Percentiles rank a stretch among this genome's conserved stretches.
These are phyloP conservation scores for Trichoderma orchidacearum DNA, from an alignment of 495 filamentous ascomycete genomes.

Conservation along the genomic window DNA sequence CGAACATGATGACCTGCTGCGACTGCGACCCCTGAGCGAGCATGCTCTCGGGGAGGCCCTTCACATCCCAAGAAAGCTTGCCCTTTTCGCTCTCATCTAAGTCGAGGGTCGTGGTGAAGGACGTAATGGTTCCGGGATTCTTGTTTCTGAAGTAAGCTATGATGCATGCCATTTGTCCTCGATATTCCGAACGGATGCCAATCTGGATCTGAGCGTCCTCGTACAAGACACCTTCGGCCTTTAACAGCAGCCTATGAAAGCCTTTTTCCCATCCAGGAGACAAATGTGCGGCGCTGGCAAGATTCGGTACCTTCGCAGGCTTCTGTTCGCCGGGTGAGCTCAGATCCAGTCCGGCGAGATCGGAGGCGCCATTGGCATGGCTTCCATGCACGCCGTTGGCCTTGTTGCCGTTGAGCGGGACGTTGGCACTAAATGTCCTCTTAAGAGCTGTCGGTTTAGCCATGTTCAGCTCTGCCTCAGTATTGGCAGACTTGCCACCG, in stretches of 20 bases:
- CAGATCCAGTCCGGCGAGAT: constrained; percentile 75
- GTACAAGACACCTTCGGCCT: constrained; percentile 76
- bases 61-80: constrained; percentile 66
- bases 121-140: constrained; percentile 64
- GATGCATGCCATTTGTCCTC: constrained; percentile 82
- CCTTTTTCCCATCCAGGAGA: constrained; percentile 90
- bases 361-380: constrained; percentile 26
- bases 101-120: constrained; percentile 88
- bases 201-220: constrained; percentile 92
- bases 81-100: constrained; percentile 54
- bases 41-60: constrained; percentile 74
- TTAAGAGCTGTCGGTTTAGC: constrained; percentile 73
- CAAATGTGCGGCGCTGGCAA: constrained; percentile 83
- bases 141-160: constrained; percentile 96
- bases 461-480: constrained; percentile 67
- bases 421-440: constrained; percentile 60
- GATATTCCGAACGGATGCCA: constrained; percentile 85
- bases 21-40: constrained; percentile 64
- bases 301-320: constrained; percentile 54
- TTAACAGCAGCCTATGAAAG: constrained; percentile 71
- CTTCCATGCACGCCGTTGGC: constrained; percentile 32
- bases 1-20: constrained; percentile 90
- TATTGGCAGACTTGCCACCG: constrained; percentile 84
- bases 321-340: constrained; percentile 40
- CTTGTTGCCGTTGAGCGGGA: constrained; percentile 42